phyloP scores from a whole-genome alignment of 1,284 basidiomycete genomes.

The Gomphus bonarii region DNA sequence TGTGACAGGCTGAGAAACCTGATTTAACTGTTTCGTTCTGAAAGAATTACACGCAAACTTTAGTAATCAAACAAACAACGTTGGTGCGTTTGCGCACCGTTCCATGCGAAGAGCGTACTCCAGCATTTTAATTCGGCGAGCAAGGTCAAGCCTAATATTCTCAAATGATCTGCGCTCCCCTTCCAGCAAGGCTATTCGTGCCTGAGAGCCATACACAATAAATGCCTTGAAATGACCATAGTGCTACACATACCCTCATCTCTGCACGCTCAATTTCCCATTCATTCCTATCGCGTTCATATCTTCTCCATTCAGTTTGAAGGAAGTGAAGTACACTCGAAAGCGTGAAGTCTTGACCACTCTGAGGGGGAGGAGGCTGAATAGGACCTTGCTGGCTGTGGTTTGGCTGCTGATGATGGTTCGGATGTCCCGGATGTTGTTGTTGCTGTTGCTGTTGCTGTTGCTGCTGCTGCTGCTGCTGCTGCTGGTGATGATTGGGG shows the following conservation, averaged over 20 bases:
- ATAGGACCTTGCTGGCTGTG: constrained; percentile 40
- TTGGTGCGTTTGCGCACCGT: constrained; percentile 47
- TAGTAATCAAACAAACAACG: neutral
- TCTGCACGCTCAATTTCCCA: constrained; percentile 99
- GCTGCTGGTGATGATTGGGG: constrained; percentile 35
- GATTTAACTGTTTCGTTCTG: constrained; percentile 74
- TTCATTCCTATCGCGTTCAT: constrained; percentile 96
- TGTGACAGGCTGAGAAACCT: constrained; percentile 39
- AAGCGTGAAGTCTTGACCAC: constrained; percentile 83
- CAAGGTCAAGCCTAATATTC: constrained; percentile 91
- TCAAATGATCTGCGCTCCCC: constrained; percentile 94
- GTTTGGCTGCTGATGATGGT: constrained; percentile 33
- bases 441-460: constrained; percentile 27
- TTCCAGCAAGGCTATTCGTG: constrained; percentile 94
- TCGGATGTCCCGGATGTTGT: constrained; percentile 25
- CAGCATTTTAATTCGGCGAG: constrained; percentile 97
- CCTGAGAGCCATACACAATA: constrained; percentile 29
- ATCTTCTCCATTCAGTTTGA: constrained; percentile 95
- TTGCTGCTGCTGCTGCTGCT: constrained; percentile 25
- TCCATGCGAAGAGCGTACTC: constrained; percentile 94
- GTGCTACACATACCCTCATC: constrained; percentile 69
- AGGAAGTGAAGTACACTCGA: constrained; percentile 94
- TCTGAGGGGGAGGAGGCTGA: constrained; percentile 66
- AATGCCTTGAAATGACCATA: constrained; percentile 20
- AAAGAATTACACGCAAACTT: constrained; percentile 6